A percentile compares a stretch with the other conserved stretches of the same genome.
phyloP scores from a whole-genome alignment of 2,329 filamentous ascomycete genomes.

The Botryotinia narcissicola region DNA sequence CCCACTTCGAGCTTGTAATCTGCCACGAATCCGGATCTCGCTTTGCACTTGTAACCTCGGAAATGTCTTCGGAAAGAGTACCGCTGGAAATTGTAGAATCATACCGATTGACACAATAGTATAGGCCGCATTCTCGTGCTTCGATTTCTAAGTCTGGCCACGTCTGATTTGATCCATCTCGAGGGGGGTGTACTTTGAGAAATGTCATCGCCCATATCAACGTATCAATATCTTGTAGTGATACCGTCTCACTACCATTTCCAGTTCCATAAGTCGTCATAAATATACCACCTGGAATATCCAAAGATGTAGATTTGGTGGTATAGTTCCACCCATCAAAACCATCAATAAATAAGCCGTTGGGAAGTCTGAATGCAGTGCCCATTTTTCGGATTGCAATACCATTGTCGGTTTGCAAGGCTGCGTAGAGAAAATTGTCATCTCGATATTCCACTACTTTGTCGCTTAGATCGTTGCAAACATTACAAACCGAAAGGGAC shows the following conservation, averaged over 20 bases:
- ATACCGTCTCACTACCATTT: constrained; percentile 9
- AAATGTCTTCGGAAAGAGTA: background rate
- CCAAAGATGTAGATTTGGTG: background rate
- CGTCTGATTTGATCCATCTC: background rate
- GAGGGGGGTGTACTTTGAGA: constrained; percentile 2
- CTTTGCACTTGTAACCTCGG: background rate
- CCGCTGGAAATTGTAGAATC: background rate
- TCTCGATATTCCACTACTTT: constrained; percentile 3
- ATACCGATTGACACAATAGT: constrained; percentile 11
- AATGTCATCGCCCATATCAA: constrained; percentile 9
- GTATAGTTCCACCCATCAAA: constrained; percentile 12
- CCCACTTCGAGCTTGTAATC: constrained; percentile 7
- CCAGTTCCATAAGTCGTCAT: constrained; percentile 7
- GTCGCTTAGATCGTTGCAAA: constrained; percentile 10
- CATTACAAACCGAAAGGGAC: constrained; percentile 8
- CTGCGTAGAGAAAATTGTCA: constrained; percentile 1
- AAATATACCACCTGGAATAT: constrained; percentile 3
- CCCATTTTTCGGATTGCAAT: background rate
- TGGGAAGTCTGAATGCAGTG: constrained; percentile 5
- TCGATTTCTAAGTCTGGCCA: constrained; percentile 3
- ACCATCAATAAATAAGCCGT: constrained; percentile 5
- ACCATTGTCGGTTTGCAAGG: background rate
- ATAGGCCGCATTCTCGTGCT: constrained; percentile 6
- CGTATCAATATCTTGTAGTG: constrained; percentile 1
- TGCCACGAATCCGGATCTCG: constrained; percentile 14